A percentile compares a stretch with the other conserved stretches of the same genome.
These are phyloP conservation scores for Microdochium paspali DNA, from an alignment of 2,329 filamentous ascomycete genomes.

Conservation along the genomic window DNA sequence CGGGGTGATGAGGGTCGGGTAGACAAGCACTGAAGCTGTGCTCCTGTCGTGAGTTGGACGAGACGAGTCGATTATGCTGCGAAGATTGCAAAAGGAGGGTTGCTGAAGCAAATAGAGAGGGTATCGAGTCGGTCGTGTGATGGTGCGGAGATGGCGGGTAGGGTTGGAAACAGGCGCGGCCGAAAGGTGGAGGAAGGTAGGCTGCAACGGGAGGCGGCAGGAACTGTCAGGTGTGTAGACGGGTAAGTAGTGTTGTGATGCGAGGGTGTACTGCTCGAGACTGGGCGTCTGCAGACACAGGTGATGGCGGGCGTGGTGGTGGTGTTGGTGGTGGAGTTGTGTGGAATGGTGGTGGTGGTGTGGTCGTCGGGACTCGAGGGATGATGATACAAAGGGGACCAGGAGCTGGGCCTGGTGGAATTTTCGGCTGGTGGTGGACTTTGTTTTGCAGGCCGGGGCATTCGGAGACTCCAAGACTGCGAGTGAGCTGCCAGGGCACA, in stretches of 20 bases:
- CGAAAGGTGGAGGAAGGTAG: neutral
- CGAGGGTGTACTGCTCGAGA: neutral
- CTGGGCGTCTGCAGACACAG: slow-evolving; percentile 1
- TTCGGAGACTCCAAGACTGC: too few relatives aligned
- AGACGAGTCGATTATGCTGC: neutral
- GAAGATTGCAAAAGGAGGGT: neutral
- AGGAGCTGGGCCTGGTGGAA: neutral
- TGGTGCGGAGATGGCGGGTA: neutral
- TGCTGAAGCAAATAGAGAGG: neutral
- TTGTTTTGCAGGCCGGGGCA: neutral
- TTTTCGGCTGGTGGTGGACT: neutral
- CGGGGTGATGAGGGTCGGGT: too few relatives aligned
- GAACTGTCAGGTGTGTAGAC: neutral
- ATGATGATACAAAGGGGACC: neutral
- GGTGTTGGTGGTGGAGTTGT: neutral
- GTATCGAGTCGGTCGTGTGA: neutral
- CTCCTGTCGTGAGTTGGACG: too few relatives aligned
- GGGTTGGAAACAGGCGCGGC: neutral
- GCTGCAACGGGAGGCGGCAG: neutral
- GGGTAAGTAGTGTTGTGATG: neutral
- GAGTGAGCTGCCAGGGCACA: too few relatives aligned
- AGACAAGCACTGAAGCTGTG: too few relatives aligned
- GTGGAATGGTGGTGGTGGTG: neutral
- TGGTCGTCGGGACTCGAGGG: slow-evolving; percentile 1
- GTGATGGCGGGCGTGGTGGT: too few relatives aligned